Evolutionary conservation across 1,139 yeast species (phyloP), one percentile per base, ranked within the genome.

Genomic region (Blastobotrys persicus): DNA sequence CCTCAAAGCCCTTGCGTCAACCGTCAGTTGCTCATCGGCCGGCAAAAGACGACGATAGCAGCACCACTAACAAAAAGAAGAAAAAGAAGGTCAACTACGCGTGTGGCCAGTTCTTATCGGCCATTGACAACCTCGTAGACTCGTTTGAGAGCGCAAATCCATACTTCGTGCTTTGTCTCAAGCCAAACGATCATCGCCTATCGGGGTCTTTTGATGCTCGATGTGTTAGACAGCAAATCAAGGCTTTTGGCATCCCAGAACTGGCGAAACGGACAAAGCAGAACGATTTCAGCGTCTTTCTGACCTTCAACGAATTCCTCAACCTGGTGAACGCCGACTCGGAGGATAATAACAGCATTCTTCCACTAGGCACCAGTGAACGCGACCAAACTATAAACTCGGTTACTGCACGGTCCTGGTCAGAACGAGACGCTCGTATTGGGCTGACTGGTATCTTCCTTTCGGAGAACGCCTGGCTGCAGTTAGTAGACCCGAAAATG

Each of bases 201-300:
- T 58, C 69, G 1, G 63, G 66, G 6, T 67, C 70, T 13, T 62
- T 72, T 48, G 75, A 71, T 48, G 74, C 74, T 3, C 60, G 74
- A 16, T 70, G 74, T 51, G 73, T 71, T 11, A 61, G 73, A 17
- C 74, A 71, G 54, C 75, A 71, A 52, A 64, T 71, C 23, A 64
- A 67, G 43, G 74, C 75, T 1, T 62, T 70, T 45, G 74, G 75
- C 7, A 57, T 72, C 16, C 71, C 75, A 3, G 75, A 71, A 49
- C 60, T 72, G 38, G 72, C 74, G 2, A 60, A 62, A 32, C 63
- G 72, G 1, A 70, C 71, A 14, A 68, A 68, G 49, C 56, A 56
- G 23, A 67, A 69, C 11, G 75, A 72, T 49, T 67, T 65, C 44
- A 62, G 71, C 11, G 59, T 72, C 18, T 71, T 70, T 50, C 55